Evolutionary conservation across 805 yeast species (phyloP), one percentile per base, ranked within the genome.

Genomic region (Starmera amethionina): DNA sequence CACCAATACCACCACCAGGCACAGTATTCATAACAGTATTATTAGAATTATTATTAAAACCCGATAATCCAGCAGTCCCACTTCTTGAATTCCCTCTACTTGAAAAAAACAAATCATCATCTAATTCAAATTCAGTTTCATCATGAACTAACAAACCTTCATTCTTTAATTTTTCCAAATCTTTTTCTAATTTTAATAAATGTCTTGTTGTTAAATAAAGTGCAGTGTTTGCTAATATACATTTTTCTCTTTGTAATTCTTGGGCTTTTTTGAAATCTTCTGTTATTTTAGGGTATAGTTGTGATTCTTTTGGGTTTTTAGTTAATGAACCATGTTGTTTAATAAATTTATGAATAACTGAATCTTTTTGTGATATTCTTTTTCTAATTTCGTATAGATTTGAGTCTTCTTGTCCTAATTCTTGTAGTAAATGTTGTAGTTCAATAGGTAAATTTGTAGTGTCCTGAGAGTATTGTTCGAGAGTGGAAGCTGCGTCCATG

Each of bases 401-500:
- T 32, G 68, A 51, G 55, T 90, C 97, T 44, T 80, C 75, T 32
- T 68, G 72, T 39, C 80, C 72, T 31, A 90, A 70, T 59, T 93
- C 97, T 39, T 83, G 83, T 37, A 90, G 63, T 31, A 87, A 63
- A 52, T 83, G 86, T 40, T 80, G 80, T 35, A 90, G 72, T 60
- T 90, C 98, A 5, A 86, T 79, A 19, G 96, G 96, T 35, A 93
- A 70, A 51, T 89, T 90, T 10, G 90, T 77, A 34, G 90, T 67
- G 48, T 77, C 82, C 55, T 75, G 80, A 5, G 81, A 74, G 43
- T 81, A 79, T 50, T 81, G 84, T 47, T 82, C 90, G 32, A 82
- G 59, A 8, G 79, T 73, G 1, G 93, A 75, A n/a, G 96, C 88
- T 4, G 97, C 89, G 62, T 89, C 97, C 95, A 86, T 86, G 3